Evolutionary conservation across 176 grass and related monocot genomes (phyloP), one percentile per base, ranked within the genome.

Genomic region (Pontederia paniculata): DNA sequence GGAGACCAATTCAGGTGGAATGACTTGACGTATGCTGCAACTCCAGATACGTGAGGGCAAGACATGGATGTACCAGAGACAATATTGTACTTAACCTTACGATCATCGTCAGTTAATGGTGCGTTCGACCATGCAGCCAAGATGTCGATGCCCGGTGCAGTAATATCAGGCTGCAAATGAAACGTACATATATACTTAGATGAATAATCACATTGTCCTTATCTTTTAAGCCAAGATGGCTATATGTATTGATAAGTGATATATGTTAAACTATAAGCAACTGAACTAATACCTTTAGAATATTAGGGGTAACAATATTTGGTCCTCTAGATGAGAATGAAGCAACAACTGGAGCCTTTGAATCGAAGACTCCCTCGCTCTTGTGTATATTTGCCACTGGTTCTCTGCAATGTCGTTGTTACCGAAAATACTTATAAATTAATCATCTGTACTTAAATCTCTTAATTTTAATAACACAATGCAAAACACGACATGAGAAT

Each of bases 1-100:
- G 75, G 71, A 9, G 84, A 78, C 84, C 84, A 88, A 21, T 56
- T 70, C 2, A 56, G 75, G 67, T 88, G 78, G 57, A 78, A 60
- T 0, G 67, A 76, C 63, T 75, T 88, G 57, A 88, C 57, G 20
- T 73, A 88, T 0, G 75, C 75, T 11, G 67, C 75, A 41, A 19
- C 59, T 12, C 75, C 75, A 9, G 45, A 48, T 0, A 43, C 42
- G 31, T 80, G 77, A 4, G 78, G 72, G 60, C 62, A 62, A 20
- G 78, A 58, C 72, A 81, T 81, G 46, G 78, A 81, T 14, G 78
- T 81, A 3, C 77, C 77, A 5, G 77, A 73, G 23, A 58, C n/a
- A 50, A 81, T 66, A 60, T 60, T 86, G 74, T 67, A 81, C 21
- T 9, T 14, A 0, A 43, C 28, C 14, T 9, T 62, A 14, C 49